Evolutionary conservation across 495 filamentous ascomycete species (phyloP).

Genomic region (Aspergillus steynii): DNA sequence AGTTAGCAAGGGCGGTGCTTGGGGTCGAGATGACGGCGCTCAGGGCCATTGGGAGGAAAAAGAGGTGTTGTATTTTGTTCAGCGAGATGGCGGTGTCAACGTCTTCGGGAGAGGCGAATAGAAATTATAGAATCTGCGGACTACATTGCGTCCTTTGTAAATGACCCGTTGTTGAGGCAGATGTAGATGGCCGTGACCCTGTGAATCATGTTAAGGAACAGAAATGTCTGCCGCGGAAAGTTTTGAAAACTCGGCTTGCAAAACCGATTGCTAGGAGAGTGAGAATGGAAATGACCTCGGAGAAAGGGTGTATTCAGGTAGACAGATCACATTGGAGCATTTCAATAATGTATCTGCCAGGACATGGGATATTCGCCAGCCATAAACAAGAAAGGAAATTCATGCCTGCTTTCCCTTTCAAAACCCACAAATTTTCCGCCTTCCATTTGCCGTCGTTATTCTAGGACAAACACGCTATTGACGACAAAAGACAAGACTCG

Average conservation of each 20-base stretch:
- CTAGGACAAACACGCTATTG: constrained; percentile 29
- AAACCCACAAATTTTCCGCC: constrained; percentile 26
- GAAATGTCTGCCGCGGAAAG: not conserved
- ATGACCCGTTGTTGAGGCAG: constrained; percentile 1
- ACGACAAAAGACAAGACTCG: constrained; percentile 34
- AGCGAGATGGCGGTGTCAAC: constrained; percentile 71
- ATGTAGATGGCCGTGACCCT: constrained; percentile 16
- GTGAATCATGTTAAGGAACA: not conserved
- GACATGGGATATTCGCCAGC: constrained; percentile 48
- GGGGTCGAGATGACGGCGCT: constrained; percentile 33
- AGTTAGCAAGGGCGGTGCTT: constrained; percentile 61
- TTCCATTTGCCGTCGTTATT: constrained; percentile 28
- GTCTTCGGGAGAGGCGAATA: constrained; percentile 76
- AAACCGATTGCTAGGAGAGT: constrained; percentile 1
- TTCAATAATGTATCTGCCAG: constrained; percentile 45
- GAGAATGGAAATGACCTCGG: constrained; percentile 4
- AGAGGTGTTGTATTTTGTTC: constrained; percentile 81
- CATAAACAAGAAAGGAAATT: constrained; percentile 49
- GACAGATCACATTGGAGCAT: constrained; percentile 39
- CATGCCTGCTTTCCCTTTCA: constrained; percentile 39
- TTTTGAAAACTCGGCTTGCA: not conserved
- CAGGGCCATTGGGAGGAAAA: constrained; percentile 51
- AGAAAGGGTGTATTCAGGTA: constrained; percentile 21
- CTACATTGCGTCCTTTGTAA: not conserved
- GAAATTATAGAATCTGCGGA: constrained; percentile 12